Evolutionary conservation across 169 alveolate species (phyloP).

Genomic region (Eimeria tenella): DNA sequence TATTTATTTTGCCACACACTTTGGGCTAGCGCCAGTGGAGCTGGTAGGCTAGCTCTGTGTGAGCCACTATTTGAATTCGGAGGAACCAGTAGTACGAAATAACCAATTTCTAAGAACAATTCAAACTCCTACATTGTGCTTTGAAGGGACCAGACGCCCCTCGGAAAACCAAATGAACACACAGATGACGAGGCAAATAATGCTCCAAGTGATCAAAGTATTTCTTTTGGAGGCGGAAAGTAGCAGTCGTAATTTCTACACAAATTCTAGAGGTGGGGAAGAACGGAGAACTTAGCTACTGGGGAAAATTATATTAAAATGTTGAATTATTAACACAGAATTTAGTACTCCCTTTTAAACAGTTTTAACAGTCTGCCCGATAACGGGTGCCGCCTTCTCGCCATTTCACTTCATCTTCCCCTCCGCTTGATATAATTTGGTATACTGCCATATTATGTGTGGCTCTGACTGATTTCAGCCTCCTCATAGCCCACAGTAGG

Average conservation of each 20-base stretch:
- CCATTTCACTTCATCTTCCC: not conserved
- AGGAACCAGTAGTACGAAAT: too few species aligned
- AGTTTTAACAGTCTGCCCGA: not conserved
- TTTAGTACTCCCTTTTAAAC: not conserved
- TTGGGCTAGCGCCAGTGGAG: too few species aligned
- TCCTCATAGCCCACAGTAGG: not conserved
- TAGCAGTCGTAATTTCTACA: not conserved
- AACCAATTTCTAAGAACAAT: too few species aligned
- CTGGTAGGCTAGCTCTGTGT: too few species aligned
- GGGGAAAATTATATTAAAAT: not conserved
- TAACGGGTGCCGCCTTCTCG: slow-evolving; percentile 38
- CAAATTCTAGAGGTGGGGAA: not conserved
- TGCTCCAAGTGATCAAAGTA: too few species aligned
- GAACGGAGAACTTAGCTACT: not conserved
- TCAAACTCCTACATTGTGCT: too few species aligned
- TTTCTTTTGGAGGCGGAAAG: not conserved
- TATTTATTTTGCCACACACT: too few species aligned
- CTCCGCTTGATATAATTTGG: not conserved
- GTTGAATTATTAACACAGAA: not conserved
- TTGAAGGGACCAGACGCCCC: too few species aligned
- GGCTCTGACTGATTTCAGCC: not conserved
- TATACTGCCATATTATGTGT: not conserved
- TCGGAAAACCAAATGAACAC: too few species aligned
- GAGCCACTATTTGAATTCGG: too few species aligned
- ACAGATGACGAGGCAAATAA: too few species aligned